Base-by-base conservation (phyloP, 768 basidiomycete species). In the Mycena pura region DNA sequence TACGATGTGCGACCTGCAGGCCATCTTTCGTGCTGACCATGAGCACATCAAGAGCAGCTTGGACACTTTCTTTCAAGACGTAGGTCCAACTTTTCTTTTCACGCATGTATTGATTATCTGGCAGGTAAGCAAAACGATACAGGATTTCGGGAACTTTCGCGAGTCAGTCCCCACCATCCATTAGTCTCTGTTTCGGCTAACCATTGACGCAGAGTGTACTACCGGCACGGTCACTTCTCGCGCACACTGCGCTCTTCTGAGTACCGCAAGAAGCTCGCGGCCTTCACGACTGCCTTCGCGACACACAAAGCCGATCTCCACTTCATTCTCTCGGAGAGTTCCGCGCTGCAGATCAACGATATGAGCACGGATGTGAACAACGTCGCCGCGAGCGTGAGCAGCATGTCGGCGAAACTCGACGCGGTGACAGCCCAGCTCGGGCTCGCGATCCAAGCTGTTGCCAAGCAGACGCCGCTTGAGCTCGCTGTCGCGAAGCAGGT, bases 61-160 rank as follows among this genome's bases (percentile, higher is more conserved):
- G 11, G 49, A 62, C 17, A 50, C n/a, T 1, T 65, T 65, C 27
- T 65, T 65, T 39, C 38, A 58, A 22, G 56, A 3, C 1, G 64
- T 62, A 21, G 6, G 49, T 27, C 5, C 9, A 3, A 7, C 17
- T 9, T 10, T 15, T 32, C 21, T 24, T 2, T 28, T n/a, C 17
- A 3, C 27, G 29, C 1, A 40, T 44, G 22, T 1, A 28, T 43
- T 24, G 3, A 44, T 25, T 21, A 5, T 25, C 10, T 22, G 3
- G 28, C 38, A 55, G 53, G 57, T 55, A 2, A 38, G 38, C 3
- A 28, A 49, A 38, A 65, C 64, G 17, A 65, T 58, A 25, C 24
- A 60, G 8, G 58, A 63, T 38, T 62, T 66, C 49, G 70, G 70
- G 2, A 71, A 71, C 27, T 71, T 71, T 34, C 65, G 70, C 28